Percentiles rank a stretch among this genome's conserved stretches.
Conservation (phyloP, 2,329 filamentous ascomycete species). For the Aulographum hederae region DNA sequence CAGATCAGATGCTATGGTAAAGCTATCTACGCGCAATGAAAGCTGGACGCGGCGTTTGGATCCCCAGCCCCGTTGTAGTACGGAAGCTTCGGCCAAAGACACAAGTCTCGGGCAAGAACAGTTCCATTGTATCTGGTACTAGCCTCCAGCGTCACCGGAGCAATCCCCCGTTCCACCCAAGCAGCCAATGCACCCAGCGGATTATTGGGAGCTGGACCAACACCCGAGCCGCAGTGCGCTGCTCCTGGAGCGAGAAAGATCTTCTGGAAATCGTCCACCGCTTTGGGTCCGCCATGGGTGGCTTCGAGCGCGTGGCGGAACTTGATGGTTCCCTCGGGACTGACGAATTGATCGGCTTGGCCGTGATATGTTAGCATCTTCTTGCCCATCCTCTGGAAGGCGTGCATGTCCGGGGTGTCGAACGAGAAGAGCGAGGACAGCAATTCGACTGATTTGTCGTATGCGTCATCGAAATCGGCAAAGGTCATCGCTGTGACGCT, state of each 20-base stretch:
- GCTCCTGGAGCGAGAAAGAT: constrained; percentile 15
- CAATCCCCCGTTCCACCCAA: constrained; percentile 13
- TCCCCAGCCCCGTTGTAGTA: no score
- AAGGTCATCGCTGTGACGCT: constrained; percentile 1
- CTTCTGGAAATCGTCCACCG: constrained; percentile 13
- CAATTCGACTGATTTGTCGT: constrained; percentile 1
- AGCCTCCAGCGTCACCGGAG: constrained; percentile 11
- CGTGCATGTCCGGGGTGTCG: constrained; percentile 11
- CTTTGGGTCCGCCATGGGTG: constrained; percentile 10
- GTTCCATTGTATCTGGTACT: no score
- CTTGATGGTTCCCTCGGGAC: constrained; percentile 10
- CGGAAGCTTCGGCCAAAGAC: no score
- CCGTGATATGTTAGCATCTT: constrained; percentile 15
- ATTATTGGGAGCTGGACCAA: constrained; percentile 9
- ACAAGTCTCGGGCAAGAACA: no score
- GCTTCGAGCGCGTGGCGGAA: constrained; percentile 11
- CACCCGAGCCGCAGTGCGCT: constrained; percentile 8
- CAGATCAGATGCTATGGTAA: no score
- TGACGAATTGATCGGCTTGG: constrained; percentile 10
- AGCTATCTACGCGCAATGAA: no score
- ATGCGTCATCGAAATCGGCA: constrained; percentile 2
- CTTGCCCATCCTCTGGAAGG: constrained; percentile 9
- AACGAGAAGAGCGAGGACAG: constrained; percentile 9
- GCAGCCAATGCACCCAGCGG: constrained; percentile 10
- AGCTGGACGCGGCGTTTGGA: no score